Percentiles rank a stretch among this genome's conserved stretches.
phyloP scores from a whole-genome alignment of 345 rosid genomes.

The Boechera retrofracta region DNA sequence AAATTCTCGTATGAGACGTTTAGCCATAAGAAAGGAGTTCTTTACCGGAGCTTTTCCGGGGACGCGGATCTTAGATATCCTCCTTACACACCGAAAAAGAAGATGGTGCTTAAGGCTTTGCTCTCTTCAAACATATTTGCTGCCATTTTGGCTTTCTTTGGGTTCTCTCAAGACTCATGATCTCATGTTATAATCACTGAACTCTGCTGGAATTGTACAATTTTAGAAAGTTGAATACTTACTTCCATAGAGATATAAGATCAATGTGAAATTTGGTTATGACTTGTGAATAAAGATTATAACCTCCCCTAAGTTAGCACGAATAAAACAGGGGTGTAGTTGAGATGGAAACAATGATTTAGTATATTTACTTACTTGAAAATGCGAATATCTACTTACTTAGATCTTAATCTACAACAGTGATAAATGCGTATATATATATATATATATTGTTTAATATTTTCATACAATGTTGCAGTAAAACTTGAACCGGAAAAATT shows the following conservation, averaged over 20 bases:
- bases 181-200: constrained; percentile 13
- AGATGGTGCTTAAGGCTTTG: constrained; percentile 59
- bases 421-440: too few relatives aligned
- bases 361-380: too few relatives aligned
- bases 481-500: too few relatives aligned
- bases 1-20: constrained; percentile 87
- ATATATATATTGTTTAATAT: too few relatives aligned
- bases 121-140: constrained; percentile 53
- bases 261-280: constrained; percentile 5
- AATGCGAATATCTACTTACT: too few relatives aligned
- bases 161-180: constrained; percentile 51
- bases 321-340: too few relatives aligned
- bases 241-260: not conserved
- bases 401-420: too few relatives aligned
- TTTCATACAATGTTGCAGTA: too few relatives aligned
- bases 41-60: constrained; percentile 64
- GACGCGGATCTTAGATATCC: constrained; percentile 75
- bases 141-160: constrained; percentile 61
- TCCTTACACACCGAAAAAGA: constrained; percentile 68
- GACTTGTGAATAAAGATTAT: not conserved
- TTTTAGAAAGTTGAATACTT: constrained; percentile 5
- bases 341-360: too few relatives aligned
- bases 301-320: too few relatives aligned
- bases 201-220: constrained; percentile 1
- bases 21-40: constrained; percentile 85